Base-by-base conservation (phyloP, 805 yeast species). In the Saccharomycopsis vini region DNA sequence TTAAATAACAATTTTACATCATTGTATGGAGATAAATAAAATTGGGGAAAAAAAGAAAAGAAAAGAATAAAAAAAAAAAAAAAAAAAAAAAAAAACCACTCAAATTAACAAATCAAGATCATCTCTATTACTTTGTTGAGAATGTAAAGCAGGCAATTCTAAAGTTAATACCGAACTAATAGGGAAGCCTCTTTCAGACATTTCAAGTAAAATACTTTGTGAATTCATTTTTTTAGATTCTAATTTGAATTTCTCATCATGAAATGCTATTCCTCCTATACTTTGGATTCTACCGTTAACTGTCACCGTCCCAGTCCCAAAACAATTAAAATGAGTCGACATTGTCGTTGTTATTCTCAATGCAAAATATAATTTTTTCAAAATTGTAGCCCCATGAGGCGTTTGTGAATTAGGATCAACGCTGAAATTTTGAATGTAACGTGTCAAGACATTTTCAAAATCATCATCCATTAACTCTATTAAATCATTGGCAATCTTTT, bases 131-230 rank as follows among this genome's bases (percentile, higher is more conserved):
- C 29, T 26, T 12, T 26, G 7, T 12, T 9, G 29, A 12, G 7
- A 26, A 12, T 7, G 7, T 7, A 26, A 26, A 23, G 33, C 21
- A 12, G 43, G 43, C 20, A 40, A 16, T 20, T 35, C 43, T 5
- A 40, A 20, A 21, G 23, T 33, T 5, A 34, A 4, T 5, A 33
- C 20, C 19, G 29, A 13, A 4, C 43, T 32, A 31, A 33, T 18
- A 13, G 43, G 43, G 33, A 12, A n/a, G 16, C 43, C 43, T 7
- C 43, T 12, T n/a, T 33, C 13, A 15, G 21, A 20, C 12, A 33
- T 5, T 30, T 24, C 23, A 10, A 33, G 15, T 12, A 20, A 33
- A 12, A 16, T 18, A 5, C 23, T 22, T 5, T 10, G 36, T 20
- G 7, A 20, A 12, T 31, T 18, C 15, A 15, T 30, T n/a, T 5